Evolutionary conservation across 176 grass and related monocot genomes (phyloP).

Genomic region (Musa troglodytarum): DNA sequence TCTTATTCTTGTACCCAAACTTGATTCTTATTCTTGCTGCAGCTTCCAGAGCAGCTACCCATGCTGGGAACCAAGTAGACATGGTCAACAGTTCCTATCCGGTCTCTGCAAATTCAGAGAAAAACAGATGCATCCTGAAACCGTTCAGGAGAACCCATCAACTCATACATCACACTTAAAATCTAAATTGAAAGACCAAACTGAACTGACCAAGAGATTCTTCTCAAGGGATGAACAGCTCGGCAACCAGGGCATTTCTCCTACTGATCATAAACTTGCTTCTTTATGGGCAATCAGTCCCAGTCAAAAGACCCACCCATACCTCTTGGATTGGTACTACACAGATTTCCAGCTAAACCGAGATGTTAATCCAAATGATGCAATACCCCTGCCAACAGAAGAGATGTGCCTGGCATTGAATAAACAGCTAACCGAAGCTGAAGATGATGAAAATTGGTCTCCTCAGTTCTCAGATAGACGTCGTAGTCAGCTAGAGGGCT

Average conservation of each 20-base stretch:
- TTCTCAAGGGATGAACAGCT: slow-evolving; percentile 20
- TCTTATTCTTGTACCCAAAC: slow-evolving; percentile 12
- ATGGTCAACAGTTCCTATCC: slow-evolving; percentile 57
- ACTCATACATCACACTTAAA: slow-evolving; percentile 43
- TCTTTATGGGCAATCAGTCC: slow-evolving; percentile 51
- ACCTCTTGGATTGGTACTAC: slow-evolving; percentile 93
- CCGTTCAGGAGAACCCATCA: slow-evolving; percentile 37
- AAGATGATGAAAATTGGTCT: slow-evolving; percentile 25
- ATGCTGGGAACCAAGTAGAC: slow-evolving; percentile 54
- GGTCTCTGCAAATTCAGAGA: slow-evolving; percentile 85
- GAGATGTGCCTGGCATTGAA: slow-evolving; percentile 10
- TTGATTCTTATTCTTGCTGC: slow-evolving; percentile 21
- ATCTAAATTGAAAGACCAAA: slow-evolving; percentile 30
- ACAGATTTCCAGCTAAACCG: slow-evolving; percentile 27
- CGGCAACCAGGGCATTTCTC: slow-evolving; percentile 12
- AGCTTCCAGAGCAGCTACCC: slow-evolving; percentile 87
- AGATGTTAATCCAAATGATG: slow-evolving; percentile 24
- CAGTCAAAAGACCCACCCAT: slow-evolving; percentile 52
- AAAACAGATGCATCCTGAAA: slow-evolving; percentile 34
- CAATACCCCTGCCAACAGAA: slow-evolving; percentile 10
- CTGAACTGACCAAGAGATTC: slow-evolving; percentile 32
- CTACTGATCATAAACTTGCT: slow-evolving; percentile 31
- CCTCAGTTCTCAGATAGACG: slow-evolving; percentile 28
- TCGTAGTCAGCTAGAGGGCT: slow-evolving; percentile 51
- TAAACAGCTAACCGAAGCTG: slow-evolving; percentile 35